Percentiles rank a stretch among this genome's conserved stretches.
phyloP scores from a whole-genome alignment of 179 eudicot genomes.

The Silene noctiflora region DNA sequence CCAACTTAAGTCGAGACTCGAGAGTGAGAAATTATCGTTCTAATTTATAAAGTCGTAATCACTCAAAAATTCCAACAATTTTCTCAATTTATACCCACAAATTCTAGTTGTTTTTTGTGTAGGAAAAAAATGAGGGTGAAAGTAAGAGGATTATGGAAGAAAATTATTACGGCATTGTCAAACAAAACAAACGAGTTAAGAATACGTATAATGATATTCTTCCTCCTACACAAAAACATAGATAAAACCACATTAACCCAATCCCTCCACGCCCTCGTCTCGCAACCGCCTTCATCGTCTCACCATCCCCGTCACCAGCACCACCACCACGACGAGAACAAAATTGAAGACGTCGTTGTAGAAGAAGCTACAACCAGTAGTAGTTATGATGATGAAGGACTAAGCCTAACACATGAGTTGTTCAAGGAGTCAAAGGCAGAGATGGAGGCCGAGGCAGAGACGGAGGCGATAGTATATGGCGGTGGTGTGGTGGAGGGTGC shows the following conservation, averaged over 20 bases:
- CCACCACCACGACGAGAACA: not conserved
- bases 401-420: not conserved
- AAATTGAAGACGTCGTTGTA: not conserved
- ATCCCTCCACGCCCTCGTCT: conserved; percentile 24
- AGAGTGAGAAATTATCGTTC: no score
- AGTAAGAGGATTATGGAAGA: conserved; percentile 30
- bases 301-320: not conserved
- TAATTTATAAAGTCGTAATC: no score
- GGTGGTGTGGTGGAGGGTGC: not conserved
- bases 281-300: conserved; percentile 10
- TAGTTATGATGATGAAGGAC: conserved; percentile 1
- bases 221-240: conserved; percentile 33
- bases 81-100: no score
- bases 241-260: conserved; percentile 23
- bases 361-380: not conserved
- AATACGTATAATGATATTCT: conserved; percentile 39
- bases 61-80: no score
- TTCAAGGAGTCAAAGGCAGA: not conserved
- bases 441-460: not conserved
- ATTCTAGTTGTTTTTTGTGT: no score
- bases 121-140: conserved; percentile 27
- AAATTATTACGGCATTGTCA: conserved; percentile 34
- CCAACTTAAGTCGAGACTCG: no score
- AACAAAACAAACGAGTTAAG: conserved; percentile 39
- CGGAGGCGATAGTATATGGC: not conserved